These are phyloP conservation scores for Tulasnella sp. DNA, from an alignment of 768 basidiomycete species.

Conservation along the genomic window DNA sequence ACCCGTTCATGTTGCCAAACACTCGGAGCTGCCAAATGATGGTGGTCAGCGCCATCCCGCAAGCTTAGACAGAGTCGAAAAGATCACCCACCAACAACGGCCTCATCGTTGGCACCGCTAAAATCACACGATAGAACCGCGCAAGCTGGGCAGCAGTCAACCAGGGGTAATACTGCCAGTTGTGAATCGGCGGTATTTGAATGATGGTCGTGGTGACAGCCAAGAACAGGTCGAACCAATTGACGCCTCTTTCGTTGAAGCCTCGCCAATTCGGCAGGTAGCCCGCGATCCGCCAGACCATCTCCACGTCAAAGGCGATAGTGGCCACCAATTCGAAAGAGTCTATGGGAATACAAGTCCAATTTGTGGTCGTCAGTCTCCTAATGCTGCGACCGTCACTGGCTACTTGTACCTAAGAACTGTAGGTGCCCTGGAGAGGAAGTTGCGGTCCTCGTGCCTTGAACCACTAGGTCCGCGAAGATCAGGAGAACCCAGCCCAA, in stretches of 20 bases:
- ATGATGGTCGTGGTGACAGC: constrained; percentile 74
- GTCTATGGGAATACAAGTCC: background rate
- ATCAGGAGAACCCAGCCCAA: constrained; percentile 77
- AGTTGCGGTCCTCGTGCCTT: constrained; percentile 61
- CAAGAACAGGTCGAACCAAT: constrained; percentile 71
- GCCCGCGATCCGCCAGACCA: constrained; percentile 65
- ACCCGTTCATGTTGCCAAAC: constrained; percentile 87
- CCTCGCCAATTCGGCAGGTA: constrained; percentile 76
- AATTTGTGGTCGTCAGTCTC: background rate
- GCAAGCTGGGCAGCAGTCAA: constrained; percentile 80
- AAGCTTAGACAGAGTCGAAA: background rate
- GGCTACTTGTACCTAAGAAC: constrained; percentile 29
- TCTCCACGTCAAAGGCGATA: constrained; percentile 82
- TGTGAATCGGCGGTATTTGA: constrained; percentile 72
- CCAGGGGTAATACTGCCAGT: constrained; percentile 73
- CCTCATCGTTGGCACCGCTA: constrained; percentile 86
- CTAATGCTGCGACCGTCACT: background rate
- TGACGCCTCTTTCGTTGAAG: constrained; percentile 48
- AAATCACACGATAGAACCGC: constrained; percentile 87
- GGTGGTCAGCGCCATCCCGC: background rate
- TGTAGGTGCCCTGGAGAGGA: constrained; percentile 36
- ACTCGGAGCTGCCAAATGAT: constrained; percentile 61
- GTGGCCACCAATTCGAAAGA: constrained; percentile 41
- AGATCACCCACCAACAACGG: constrained; percentile 63
- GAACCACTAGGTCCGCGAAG: constrained; percentile 63